Evolutionary conservation across 371 early-diverging fungal species (phyloP), one percentile per base, ranked within the genome.

Genomic region (Rhizomucor pusillus): DNA sequence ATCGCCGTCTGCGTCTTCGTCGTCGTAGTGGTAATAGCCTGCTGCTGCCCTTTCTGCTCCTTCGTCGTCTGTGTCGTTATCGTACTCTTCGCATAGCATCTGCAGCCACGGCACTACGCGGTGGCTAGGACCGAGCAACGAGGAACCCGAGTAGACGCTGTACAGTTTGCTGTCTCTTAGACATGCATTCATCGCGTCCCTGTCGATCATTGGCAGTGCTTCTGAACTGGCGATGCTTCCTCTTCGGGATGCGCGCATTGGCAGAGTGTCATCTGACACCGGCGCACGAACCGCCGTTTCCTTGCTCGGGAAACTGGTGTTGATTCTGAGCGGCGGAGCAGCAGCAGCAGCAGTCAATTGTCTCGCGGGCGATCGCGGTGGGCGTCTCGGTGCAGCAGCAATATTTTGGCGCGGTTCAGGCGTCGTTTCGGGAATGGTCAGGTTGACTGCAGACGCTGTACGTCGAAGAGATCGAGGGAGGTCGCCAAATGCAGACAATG

Each of bases 1-100:
- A 19, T 62, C 67, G 24, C 49, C 56, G 19, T 70, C 69, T n/a
- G 56, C 67, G 18, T 47, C 56, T 0, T 52, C 52, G 6, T 52
- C 40, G n/a, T 48, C 34, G 48, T 24, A 34, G 1, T 24, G 25
- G 25, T 14, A 14, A 12, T 48, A 14, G 14, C 25, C 48, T 29
- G 22, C 48, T 10, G 14, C 48, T 18, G 19, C 48, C 12, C 5
- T 18, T 3, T 2, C 34, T 33, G 3, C 48, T 5, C 7, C 29
- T 29, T 3, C 7, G 29, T 29, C 3, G 29, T n/a, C n/a, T n/a
- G n/a, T n/a, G n/a, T 29, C 29, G 29, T 29, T 29, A 12, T 14
- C 19, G 1, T 29, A 34, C 18, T 48, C 48, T 16, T 48, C 33
- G 34, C 18, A 34, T 4, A 48, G 25, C 1, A 24, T 18, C 10